These are phyloP conservation scores for Hemisphaericaspora xylofermentans DNA, from an alignment of 1,139 yeast genomes.

Conservation along the genomic window DNA sequence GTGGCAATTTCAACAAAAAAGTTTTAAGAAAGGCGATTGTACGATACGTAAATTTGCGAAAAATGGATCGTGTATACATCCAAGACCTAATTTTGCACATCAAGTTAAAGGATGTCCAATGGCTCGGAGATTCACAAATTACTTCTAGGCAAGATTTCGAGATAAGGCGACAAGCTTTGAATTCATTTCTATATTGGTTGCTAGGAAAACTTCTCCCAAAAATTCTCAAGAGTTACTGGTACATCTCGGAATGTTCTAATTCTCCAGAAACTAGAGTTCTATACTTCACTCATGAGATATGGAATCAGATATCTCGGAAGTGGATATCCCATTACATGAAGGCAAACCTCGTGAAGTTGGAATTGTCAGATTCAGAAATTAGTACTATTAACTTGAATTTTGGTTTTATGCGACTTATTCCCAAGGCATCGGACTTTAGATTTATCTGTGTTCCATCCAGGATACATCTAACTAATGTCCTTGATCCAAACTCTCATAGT, in stretches of 20 bases:
- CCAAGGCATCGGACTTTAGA: conserved; percentile 57
- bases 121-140: conserved; percentile 42
- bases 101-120: conserved; percentile 38
- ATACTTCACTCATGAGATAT: conserved; percentile 60
- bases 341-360: conserved; percentile 23
- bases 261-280: conserved; percentile 16
- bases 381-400: conserved; percentile 16
- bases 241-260: conserved; percentile 60
- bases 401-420: conserved; percentile 49
- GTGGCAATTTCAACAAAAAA: conserved; percentile 49
- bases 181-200: conserved; percentile 57
- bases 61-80: conserved; percentile 28
- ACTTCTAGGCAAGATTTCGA: conserved; percentile 38
- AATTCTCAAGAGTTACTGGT: conserved; percentile 58
- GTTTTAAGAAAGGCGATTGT: conserved; percentile 38
- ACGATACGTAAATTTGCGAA: conserved; percentile 35
- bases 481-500: conserved; percentile 5
- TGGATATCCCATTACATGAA: conserved; percentile 43
- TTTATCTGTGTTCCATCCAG: conserved; percentile 58
- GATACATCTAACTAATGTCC: conserved; percentile 15
- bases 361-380: conserved; percentile 10
- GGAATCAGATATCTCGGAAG: conserved; percentile 48
- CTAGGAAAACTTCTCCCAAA: conserved; percentile 47
- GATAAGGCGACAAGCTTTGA: conserved; percentile 32
- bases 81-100: conserved; percentile 28